phyloP scores from a whole-genome alignment of 805 yeast genomes.

The Monosporozyma yasuniensis region DNA sequence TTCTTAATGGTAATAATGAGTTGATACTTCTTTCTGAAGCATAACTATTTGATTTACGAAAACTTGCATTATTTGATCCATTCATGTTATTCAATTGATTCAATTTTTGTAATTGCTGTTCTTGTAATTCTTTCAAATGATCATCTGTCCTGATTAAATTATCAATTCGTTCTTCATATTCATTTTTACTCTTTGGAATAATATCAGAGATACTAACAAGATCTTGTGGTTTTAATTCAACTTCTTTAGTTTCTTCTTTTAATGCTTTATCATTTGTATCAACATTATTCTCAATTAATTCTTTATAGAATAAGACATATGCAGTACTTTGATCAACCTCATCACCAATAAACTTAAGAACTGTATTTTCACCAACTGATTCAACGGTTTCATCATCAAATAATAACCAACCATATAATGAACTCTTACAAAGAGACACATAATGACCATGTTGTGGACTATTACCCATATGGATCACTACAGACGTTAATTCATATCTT shows the following conservation, averaged over 20 bases:
- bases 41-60: neutral
- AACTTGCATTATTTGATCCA: neutral
- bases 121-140: neutral
- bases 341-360: conserved; percentile 80
- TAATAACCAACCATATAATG: conserved; percentile 74
- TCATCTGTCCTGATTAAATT: neutral
- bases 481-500: conserved; percentile 72
- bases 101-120: neutral
- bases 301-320: conserved; percentile 75
- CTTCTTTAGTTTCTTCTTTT: neutral
- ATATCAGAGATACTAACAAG: neutral
- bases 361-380: conserved; percentile 72
- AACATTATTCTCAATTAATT: conserved; percentile 28
- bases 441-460: conserved; percentile 98
- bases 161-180: neutral
- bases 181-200: neutral
- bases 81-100: neutral
- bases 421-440: conserved; percentile 74
- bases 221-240: neutral
- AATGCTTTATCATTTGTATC: conserved; percentile 16
- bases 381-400: conserved; percentile 96
- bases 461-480: conserved; percentile 92
- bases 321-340: conserved; percentile 85
- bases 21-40: neutral
- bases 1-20: neutral